Conservation (phyloP, 2,329 filamentous ascomycete genomes). For the Curvularia sp. region DNA sequence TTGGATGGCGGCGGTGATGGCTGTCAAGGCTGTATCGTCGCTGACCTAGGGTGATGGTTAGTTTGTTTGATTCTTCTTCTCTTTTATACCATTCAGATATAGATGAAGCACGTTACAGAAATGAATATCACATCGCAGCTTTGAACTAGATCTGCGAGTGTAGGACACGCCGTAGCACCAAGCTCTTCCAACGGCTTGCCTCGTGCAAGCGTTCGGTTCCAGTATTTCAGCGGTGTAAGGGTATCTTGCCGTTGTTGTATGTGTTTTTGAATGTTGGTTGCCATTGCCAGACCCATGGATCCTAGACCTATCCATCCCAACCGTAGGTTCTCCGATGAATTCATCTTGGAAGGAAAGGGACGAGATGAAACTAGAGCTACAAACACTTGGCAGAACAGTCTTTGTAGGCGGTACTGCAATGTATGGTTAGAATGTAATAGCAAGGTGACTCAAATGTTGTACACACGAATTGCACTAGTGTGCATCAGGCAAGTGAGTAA, state of each 20-base stretch:
- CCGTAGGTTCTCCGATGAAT: constrained; percentile 1
- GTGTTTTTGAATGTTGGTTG: constrained; percentile 58
- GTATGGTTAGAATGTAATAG: too few relatives aligned
- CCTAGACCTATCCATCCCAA: constrained; percentile 55
- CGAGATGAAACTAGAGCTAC: not conserved
- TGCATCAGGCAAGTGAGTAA: constrained; percentile 13
- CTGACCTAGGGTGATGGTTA: constrained; percentile 39
- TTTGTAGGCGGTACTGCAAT: too few relatives aligned
- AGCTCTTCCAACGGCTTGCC: constrained; percentile 47
- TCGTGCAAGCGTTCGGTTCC: constrained; percentile 59
- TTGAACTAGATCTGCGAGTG: constrained; percentile 28
- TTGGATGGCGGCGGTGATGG: constrained; percentile 41
- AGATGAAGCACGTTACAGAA: constrained; percentile 35
- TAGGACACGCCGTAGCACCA: constrained; percentile 27
- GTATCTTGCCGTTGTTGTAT: constrained; percentile 26
- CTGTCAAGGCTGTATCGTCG: constrained; percentile 53
- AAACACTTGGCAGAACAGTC: not conserved
- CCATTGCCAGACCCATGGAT: constrained; percentile 62
- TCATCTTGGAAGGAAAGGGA: constrained; percentile 12
- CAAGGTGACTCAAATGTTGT: not conserved
- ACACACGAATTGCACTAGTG: constrained; percentile 9
- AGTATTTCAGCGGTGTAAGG: constrained; percentile 49
- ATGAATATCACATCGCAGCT: constrained; percentile 40
- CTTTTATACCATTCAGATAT: not conserved
- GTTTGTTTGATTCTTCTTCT: not conserved